Evolutionary conservation across 2,329 filamentous ascomycete species (phyloP).

Genomic region (Beauveria sp.): DNA sequence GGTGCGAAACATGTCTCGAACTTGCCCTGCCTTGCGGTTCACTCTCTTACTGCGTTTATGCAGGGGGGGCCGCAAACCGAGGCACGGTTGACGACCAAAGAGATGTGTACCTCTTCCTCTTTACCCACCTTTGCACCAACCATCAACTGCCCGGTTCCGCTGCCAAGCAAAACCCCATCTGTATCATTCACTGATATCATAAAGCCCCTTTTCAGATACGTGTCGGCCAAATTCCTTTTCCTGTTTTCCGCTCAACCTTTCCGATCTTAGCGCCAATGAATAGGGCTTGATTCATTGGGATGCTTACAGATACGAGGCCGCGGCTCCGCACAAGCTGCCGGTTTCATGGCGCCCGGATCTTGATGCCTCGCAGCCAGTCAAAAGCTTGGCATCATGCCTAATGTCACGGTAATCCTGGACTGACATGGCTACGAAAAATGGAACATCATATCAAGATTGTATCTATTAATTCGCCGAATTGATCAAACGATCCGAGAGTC

Average conservation of each 20-base stretch:
- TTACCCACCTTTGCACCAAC: background rate
- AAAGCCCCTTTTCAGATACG: too few relatives aligned
- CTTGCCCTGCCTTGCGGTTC: too few relatives aligned
- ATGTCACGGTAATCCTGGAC: background rate
- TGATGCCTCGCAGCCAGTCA: background rate
- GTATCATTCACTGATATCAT: background rate
- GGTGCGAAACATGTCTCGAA: slow-evolving; percentile 3
- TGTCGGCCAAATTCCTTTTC: background rate
- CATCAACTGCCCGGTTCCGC: too few relatives aligned
- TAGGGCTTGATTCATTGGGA: background rate
- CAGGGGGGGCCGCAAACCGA: background rate
- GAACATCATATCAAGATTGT: background rate
- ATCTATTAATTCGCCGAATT: background rate
- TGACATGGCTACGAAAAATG: background rate
- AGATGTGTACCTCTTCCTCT: too few relatives aligned
- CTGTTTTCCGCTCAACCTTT: background rate
- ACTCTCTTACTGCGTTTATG: background rate
- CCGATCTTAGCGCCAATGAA: slow-evolving; percentile 1
- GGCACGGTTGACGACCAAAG: too few relatives aligned
- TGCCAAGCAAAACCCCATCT: background rate
- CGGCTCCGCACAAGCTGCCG: background rate
- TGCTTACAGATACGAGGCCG: slow-evolving; percentile 16
- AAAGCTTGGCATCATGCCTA: background rate
- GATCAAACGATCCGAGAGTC: background rate
- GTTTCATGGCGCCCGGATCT: slow-evolving; percentile 5